Conservation (phyloP, 805 yeast genomes). For the Candida xyloterini region DNA sequence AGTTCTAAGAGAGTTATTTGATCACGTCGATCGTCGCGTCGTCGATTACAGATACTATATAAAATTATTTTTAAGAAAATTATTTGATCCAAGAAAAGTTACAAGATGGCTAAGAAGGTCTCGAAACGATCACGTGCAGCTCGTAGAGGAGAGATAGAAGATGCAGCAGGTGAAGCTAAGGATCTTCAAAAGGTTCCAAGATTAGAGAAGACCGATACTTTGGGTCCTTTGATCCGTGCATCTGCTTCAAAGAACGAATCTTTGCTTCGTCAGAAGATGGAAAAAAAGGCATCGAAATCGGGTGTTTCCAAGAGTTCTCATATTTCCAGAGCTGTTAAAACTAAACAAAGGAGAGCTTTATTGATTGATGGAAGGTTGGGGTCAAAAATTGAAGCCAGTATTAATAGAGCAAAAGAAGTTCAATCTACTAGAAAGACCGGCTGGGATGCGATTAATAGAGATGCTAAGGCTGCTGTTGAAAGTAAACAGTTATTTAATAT, state of each 20-base stretch:
- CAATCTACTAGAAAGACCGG: constrained; percentile 63
- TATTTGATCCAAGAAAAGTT: neutral
- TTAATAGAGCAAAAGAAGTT: constrained; percentile 59
- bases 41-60: neutral
- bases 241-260: constrained; percentile 59
- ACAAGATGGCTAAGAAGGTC: constrained; percentile 34
- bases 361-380: constrained; percentile 54
- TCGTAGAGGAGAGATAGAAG: constrained; percentile 56
- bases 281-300: constrained; percentile 27
- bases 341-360: constrained; percentile 46
- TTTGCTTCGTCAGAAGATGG: constrained; percentile 54
- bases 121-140: constrained; percentile 78
- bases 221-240: constrained; percentile 64
- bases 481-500: constrained; percentile 9
- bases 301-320: constrained; percentile 19
- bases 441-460: constrained; percentile 67
- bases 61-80: neutral
- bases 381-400: constrained; percentile 62
- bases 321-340: constrained; percentile 31
- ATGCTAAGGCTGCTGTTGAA: constrained; percentile 34
- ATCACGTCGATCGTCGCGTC: constrained; percentile 5
- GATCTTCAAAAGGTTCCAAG: constrained; percentile 54
- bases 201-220: constrained; percentile 54
- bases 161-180: constrained; percentile 36
- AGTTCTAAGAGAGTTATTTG: constrained; percentile 59